Evolutionary conservation across 257 asterid species (phyloP).

Genomic region (Schizonepeta tenuifolia): DNA sequence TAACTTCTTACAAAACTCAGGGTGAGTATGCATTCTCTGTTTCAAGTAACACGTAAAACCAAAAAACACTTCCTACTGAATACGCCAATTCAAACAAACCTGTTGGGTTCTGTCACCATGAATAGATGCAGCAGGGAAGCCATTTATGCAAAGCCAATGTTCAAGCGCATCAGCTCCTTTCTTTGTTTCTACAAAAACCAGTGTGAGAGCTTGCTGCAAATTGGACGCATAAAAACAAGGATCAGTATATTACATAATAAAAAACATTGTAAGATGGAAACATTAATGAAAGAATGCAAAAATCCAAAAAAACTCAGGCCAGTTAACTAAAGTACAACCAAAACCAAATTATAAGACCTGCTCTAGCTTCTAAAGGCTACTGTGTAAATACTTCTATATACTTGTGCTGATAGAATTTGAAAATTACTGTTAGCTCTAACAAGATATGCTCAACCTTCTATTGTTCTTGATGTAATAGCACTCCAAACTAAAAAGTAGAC

Average conservation of each 20-base stretch:
- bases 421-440: background rate
- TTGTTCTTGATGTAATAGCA: background rate
- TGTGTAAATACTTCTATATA: background rate
- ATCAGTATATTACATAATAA: slow-evolving; percentile 8
- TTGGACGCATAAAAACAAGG: slow-evolving; percentile 22
- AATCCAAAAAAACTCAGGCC: background rate
- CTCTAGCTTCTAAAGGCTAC: slow-evolving; percentile 14
- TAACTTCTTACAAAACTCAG: background rate
- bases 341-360: background rate
- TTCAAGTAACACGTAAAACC: background rate
- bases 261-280: background rate
- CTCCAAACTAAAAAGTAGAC: background rate
- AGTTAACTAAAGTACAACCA: background rate
- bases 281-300: slow-evolving; percentile 2
- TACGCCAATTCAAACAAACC: slow-evolving; percentile 38
- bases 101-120: slow-evolving; percentile 81
- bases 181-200: slow-evolving; percentile 80
- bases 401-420: slow-evolving; percentile 9
- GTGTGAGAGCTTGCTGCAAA: slow-evolving; percentile 72
- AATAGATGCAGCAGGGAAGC: slow-evolving; percentile 70
- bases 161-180: slow-evolving; percentile 83
- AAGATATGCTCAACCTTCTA: background rate
- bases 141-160: slow-evolving; percentile 73
- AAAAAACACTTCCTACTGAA: slow-evolving; percentile 1
- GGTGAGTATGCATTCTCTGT: background rate